Evolutionary conservation across 192 early-diverging fungal species (phyloP), one percentile per base, ranked within the genome.

Genomic region (Coemansia sp.): DNA sequence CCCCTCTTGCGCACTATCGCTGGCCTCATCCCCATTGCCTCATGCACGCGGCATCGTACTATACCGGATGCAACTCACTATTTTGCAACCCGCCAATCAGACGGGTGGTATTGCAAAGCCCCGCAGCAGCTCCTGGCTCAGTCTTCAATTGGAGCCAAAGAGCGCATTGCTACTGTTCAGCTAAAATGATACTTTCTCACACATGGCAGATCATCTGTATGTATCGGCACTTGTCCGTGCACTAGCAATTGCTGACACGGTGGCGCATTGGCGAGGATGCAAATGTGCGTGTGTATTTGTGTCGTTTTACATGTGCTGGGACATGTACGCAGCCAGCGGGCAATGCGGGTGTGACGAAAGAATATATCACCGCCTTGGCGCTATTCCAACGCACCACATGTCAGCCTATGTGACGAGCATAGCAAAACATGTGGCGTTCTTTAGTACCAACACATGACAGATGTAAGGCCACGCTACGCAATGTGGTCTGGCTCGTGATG

Each of bases 111-210:
- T 57, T 57, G 22, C 27, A 57, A 33, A 57, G 27, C 54, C 27
- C 54, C 12, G 54, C 54, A 57, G 54, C 54, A 33, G 33, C 57
- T 60, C 57, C 57, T 60, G 20, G n/a, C n/a, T 49, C 46, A 49
- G 20, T 15, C 27, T 10, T 57, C 57, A 33, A 8, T 33, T 6
- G 57, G 31, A 33, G 31, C 57, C 57, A 60, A 34, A 18, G 16
- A 60, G 57, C 54, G 27, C 29, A 33, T 31, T 57, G 54, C 29
- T 20, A 29, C 27, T 57, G 8, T 16, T 34, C 31, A 13, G 33
- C 31, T 60, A 11, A 31, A 18, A 34, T 54, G 20, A 11, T 16
- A 18, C 57, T 31, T 33, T 31, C 24, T 27, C 24, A 27, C 51
- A 27, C 3, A 16, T 9, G 24, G 24, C 51, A 54, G 51, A 54